Evolutionary conservation across 352 stramenopile species (phyloP).

Genomic region (Phytophthora boehmeriae): DNA sequence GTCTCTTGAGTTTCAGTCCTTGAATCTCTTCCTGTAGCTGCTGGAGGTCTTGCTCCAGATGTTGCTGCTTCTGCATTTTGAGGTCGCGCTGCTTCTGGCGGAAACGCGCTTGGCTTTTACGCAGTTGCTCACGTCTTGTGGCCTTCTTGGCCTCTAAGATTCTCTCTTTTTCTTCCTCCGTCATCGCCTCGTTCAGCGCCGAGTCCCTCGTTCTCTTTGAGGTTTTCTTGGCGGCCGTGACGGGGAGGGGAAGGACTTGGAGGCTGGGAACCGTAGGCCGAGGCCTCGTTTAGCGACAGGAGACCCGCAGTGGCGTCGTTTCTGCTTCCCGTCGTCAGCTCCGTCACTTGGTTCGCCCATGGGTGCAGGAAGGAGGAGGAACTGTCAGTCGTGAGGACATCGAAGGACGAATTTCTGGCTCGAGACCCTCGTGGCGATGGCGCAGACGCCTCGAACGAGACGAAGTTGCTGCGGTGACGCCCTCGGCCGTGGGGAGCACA

Average conservation of each 20-base stretch:
- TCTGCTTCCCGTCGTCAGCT: too few relatives aligned
- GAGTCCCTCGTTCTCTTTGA: too few relatives aligned
- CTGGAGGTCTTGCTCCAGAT: conserved; percentile 5
- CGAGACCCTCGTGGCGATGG: background rate
- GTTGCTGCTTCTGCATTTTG: background rate
- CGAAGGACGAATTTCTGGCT: background rate
- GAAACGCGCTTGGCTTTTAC: conserved; percentile 28
- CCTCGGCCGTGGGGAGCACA: conserved; percentile 6
- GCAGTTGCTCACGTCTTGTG: conserved; percentile 22
- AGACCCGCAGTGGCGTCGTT: too few relatives aligned
- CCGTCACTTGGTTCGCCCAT: too few relatives aligned
- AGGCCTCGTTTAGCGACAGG: too few relatives aligned
- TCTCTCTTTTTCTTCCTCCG: conserved; percentile 1
- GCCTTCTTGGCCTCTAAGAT: conserved; percentile 10
- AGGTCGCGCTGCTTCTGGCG: conserved; percentile 11
- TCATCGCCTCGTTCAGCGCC: background rate
- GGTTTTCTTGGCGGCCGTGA: too few relatives aligned
- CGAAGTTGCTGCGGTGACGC: background rate
- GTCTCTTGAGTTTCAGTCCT: conserved; percentile 8
- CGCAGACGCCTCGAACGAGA: background rate
- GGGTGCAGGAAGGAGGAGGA: background rate
- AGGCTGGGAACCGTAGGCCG: too few relatives aligned
- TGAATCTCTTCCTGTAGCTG: conserved; percentile 14
- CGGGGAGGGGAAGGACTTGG: too few relatives aligned
- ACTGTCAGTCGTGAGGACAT: background rate